phyloP scores from a whole-genome alignment of 495 filamentous ascomycete species.

The Neurospora intermedia region DNA sequence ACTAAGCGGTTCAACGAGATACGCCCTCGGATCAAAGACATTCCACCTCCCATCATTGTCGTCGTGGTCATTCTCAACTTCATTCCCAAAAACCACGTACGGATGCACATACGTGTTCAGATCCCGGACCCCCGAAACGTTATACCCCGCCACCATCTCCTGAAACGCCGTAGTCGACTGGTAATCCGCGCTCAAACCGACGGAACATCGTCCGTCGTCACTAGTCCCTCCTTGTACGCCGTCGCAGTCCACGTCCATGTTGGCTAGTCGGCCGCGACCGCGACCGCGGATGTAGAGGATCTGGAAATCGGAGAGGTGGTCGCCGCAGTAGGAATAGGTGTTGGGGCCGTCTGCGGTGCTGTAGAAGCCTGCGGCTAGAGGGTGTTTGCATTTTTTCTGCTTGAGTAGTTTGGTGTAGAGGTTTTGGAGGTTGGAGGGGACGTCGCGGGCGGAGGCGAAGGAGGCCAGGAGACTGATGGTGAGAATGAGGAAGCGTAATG shows the following conservation, averaged over 20 bases:
- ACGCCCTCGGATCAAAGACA: constrained; percentile 35
- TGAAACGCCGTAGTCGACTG: constrained; percentile 48
- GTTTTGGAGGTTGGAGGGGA: constrained; percentile 21
- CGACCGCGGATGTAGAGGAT: constrained; percentile 24
- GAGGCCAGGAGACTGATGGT: neutral
- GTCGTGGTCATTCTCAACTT: constrained; percentile 7
- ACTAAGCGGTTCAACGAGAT: constrained; percentile 47
- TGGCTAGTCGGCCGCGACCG: constrained; percentile 19
- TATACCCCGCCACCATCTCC: constrained; percentile 29
- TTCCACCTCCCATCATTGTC: constrained; percentile 20
- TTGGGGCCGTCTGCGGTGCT: constrained; percentile 16
- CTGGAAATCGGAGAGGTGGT: constrained; percentile 17
- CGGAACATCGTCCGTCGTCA: constrained; percentile 35
- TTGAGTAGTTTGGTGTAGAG: constrained; percentile 22
- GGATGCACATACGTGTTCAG: constrained; percentile 52
- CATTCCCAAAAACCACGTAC: constrained; percentile 59
- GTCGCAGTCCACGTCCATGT: constrained; percentile 65
- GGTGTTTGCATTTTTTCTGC: constrained; percentile 15
- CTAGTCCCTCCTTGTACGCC: constrained; percentile 36
- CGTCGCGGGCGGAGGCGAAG: neutral
- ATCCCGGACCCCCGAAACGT: constrained; percentile 34
- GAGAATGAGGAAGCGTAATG: neutral
- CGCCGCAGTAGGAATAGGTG: constrained; percentile 28
- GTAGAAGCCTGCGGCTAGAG: constrained; percentile 21
- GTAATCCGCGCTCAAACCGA: constrained; percentile 30